Percentiles rank a stretch among this genome's conserved stretches.
These are phyloP conservation scores for Persicaria maculosa DNA, from an alignment of 148 eudicot genomes.

Conservation along the genomic window DNA sequence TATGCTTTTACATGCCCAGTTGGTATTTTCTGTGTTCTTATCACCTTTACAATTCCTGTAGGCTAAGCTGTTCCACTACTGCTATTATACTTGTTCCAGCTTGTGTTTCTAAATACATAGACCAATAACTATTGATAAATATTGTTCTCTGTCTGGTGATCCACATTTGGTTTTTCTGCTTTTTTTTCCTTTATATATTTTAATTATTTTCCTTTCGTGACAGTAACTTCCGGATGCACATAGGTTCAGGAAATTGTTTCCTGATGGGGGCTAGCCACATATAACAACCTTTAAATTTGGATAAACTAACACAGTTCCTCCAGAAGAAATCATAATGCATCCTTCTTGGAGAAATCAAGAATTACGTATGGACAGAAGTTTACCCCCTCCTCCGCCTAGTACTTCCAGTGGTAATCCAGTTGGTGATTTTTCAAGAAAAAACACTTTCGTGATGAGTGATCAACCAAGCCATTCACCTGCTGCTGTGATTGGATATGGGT, in stretches of 20 bases:
- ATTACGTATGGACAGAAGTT: constrained; percentile 19
- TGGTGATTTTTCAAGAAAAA: constrained; percentile 31
- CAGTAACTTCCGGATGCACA: neutral
- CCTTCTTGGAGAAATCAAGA: constrained; percentile 19
- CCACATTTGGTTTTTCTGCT: neutral
- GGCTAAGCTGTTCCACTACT: neutral
- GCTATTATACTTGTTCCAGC: neutral
- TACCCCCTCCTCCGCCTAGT: constrained; percentile 18
- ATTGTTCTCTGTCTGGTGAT: neutral
- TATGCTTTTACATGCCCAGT: too few species aligned
- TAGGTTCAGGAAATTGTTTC: neutral
- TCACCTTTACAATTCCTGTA: neutral
- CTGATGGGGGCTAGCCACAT: neutral
- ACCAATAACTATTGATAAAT: neutral
- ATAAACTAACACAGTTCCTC: neutral
- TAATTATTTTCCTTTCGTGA: neutral
- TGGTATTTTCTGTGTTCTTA: too few species aligned
- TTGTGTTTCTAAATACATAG: neutral
- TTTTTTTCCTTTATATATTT: neutral
- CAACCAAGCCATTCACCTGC: constrained; percentile 11
- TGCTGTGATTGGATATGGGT: constrained; percentile 17
- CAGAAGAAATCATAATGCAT: neutral
- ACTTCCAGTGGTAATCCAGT: constrained; percentile 12
- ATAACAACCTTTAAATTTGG: neutral
- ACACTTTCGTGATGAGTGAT: constrained; percentile 27